phyloP scores from a whole-genome alignment of 1,284 basidiomycete genomes.

The Entoloma clypeatum region DNA sequence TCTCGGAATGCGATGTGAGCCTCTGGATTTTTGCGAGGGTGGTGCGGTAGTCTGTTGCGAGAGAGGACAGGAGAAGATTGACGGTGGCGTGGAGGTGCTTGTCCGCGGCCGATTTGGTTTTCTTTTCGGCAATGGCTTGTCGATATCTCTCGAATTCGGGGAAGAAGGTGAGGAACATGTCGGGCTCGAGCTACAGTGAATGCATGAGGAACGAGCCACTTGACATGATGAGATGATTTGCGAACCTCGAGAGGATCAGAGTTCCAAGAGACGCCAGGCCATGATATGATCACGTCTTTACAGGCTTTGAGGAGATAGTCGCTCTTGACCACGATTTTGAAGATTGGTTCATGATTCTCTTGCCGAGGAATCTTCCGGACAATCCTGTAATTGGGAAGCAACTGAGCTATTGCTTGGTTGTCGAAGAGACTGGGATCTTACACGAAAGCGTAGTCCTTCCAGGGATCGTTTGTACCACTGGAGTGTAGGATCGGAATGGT shows the following conservation, averaged over 20 bases:
- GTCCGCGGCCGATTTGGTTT: slow-evolving; percentile 36
- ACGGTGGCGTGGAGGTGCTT: slow-evolving; percentile 38
- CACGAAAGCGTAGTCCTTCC: slow-evolving; percentile 54
- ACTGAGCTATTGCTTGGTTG: too few relatives aligned
- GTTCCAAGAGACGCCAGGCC: slow-evolving; percentile 54
- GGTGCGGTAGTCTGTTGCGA: slow-evolving; percentile 43
- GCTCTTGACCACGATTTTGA: slow-evolving; percentile 53
- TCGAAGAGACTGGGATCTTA: slow-evolving; percentile 20
- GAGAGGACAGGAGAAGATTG: slow-evolving; percentile 41
- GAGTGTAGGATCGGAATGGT: slow-evolving; percentile 33
- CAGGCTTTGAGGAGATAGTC: slow-evolving; percentile 50
- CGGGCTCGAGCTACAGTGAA: slow-evolving; percentile 44
- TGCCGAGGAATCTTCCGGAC: slow-evolving; percentile 42
- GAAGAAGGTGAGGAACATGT: slow-evolving; percentile 50
- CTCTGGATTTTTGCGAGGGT: slow-evolving; percentile 43
- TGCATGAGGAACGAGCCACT: background rate
- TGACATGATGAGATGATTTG: background rate
- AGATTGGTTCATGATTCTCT: slow-evolving; percentile 36
- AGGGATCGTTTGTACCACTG: slow-evolving; percentile 40
- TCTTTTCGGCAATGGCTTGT: slow-evolving; percentile 34
- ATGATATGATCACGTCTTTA: slow-evolving; percentile 47
- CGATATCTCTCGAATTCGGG: slow-evolving; percentile 41
- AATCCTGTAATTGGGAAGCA: slow-evolving; percentile 28
- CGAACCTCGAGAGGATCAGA: slow-evolving; percentile 46
- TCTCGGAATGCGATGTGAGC: slow-evolving; percentile 45